A percentile compares a stretch with the other conserved stretches of the same genome.
Evolutionary conservation across 192 early-diverging fungal species (phyloP).

Genomic region (Coemansia sp.): DNA sequence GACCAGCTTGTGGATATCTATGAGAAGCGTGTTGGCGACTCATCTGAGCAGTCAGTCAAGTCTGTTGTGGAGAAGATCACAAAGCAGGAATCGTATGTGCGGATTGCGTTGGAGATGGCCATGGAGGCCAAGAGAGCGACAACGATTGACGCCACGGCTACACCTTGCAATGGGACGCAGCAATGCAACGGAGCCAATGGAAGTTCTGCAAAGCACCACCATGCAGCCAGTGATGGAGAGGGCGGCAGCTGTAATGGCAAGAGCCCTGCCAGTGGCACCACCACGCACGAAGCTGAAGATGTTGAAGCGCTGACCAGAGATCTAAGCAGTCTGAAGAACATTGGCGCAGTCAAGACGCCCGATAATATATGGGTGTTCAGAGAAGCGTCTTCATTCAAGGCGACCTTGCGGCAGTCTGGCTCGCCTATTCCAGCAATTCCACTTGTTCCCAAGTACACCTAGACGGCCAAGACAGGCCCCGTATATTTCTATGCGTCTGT

Average conservation of each 20-base stretch:
- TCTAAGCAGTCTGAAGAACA: constrained; percentile 27
- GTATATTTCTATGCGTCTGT: background rate
- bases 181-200: background rate
- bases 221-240: background rate
- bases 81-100: constrained; percentile 42
- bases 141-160: background rate
- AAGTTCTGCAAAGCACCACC: background rate
- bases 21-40: background rate
- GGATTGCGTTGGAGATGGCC: constrained; percentile 42
- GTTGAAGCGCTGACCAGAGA: background rate
- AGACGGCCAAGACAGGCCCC: background rate
- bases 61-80: constrained; percentile 35
- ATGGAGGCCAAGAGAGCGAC: background rate
- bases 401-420: constrained; percentile 45
- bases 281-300: background rate
- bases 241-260: background rate
- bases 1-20: constrained; percentile 16
- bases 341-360: constrained; percentile 42
- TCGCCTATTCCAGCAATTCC: constrained; percentile 33
- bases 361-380: constrained; percentile 35
- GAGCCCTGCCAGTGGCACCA: constrained; percentile 2
- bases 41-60: background rate
- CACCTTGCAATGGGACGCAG: background rate
- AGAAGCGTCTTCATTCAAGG: constrained; percentile 37
- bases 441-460: constrained; percentile 37